Evolutionary conservation across 371 early-diverging fungal genomes (phyloP), one percentile per base, ranked within the genome.

Genomic region (Lichtheimia corymbifera): DNA sequence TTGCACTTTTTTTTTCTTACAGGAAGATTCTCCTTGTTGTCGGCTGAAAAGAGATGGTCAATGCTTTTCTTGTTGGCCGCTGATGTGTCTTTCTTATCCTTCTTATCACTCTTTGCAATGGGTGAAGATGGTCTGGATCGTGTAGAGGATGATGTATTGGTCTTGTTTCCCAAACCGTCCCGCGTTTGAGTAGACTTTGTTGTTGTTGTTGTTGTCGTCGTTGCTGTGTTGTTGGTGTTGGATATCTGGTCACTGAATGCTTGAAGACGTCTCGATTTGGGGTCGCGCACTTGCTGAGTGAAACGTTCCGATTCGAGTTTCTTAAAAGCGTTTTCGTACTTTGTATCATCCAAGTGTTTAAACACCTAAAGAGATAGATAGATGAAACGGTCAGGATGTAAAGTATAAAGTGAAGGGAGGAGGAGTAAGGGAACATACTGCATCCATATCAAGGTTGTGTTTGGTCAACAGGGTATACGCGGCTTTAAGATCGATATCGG

Each of bases 1-100:
- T 22, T n/a, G 47, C 47, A 47, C 47, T 22, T 47, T 18, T 47
- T n/a, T 22, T 22, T 22, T 22, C 47, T 47, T 47, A 47, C 47
- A n/a, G 47, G 47, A n/a, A 47, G 47, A 47, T 47, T 47, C 47
- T 47, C 47, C 22, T 47, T 47, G 47, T 47, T 22, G 22, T 47
- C 47, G 18, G 47, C n/a, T 18, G 47, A 47, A 47, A 47, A 47
- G 9, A 47, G 35, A 35, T 35, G 35, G 35, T 35, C 35, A 35
- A 35, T 35, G 35, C 35, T 35, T 11, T 35, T 35, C 11, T 35
- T 35, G 35, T 22, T 22, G 22, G 22, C 22, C 22, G 35, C 35
- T 9, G 35, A 35, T 35, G 35, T 6, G 35, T 35, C 35, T 35
- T 35, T 35, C 1, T 9, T 35, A 11, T 35, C 11, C 35, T 35